These are phyloP conservation scores for Guadua angustifolia DNA, from an alignment of 176 grass and related monocot species.

Conservation along the genomic window DNA sequence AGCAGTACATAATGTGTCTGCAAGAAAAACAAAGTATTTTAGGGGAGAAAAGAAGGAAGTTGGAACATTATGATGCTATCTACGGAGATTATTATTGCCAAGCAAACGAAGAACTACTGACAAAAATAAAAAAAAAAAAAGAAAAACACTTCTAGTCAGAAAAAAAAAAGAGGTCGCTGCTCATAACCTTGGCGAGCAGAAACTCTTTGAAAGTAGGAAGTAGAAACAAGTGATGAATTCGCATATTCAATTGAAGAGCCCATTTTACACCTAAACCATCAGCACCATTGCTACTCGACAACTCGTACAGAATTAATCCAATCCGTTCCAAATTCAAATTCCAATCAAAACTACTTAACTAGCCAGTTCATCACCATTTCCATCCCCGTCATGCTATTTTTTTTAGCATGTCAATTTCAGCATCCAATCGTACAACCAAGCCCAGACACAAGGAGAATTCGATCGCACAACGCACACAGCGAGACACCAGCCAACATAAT, in stretches of 20 bases:
- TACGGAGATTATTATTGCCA: neutral
- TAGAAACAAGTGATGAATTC: neutral
- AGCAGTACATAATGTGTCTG: constrained; percentile 94
- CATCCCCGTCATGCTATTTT: neutral
- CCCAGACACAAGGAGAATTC: neutral
- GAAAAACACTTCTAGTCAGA: neutral
- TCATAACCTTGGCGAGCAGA: neutral
- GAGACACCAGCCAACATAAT: neutral
- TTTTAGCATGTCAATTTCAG: neutral
- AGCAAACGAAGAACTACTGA: neutral
- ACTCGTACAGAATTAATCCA: neutral
- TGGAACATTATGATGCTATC: neutral
- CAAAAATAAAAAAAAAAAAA: neutral
- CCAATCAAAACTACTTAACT: neutral
- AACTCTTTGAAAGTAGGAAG: neutral
- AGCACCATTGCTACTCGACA: neutral
- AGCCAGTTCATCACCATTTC: neutral
- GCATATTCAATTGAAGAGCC: neutral
- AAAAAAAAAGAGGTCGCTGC: neutral
- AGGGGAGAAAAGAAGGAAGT: constrained; percentile 11
- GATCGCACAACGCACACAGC: neutral
- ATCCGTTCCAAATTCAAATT: neutral
- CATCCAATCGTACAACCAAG: neutral
- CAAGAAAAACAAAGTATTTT: constrained; percentile 24
- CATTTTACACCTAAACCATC: neutral